Base-by-base conservation (phyloP, 176 grass and related monocot species). In the Oryza coarctata region DNA sequence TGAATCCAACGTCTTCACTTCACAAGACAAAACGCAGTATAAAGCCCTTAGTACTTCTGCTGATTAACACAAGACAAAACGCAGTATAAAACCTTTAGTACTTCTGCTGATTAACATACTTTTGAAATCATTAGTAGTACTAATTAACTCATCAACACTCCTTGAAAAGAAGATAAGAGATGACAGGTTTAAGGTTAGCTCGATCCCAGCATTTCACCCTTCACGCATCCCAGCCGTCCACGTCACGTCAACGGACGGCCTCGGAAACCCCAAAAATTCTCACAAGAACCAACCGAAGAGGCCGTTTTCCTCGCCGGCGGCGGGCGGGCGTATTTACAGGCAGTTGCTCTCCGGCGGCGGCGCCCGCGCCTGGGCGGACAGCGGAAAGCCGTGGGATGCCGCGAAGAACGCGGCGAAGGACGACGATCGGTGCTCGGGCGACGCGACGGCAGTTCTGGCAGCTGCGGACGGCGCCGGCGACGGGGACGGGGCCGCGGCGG, bases 381-480 rank as follows among this genome's bases (percentile, higher is more conserved):
- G 88, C 27, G 65, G 83, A 73, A 81, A 89, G 74, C 82, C 31
- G 2, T 80, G 92, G 5, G 71, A 74, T 0, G 79, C 69, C 45
- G 87, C 78, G 82, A 94, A 91, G 15, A 94, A 67, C 13, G 89
- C 89, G 3, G 89, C 92, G 70, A 94, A 94, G n/a, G 92, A 91
- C 47, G 81, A 89, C 0, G 89, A 86, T 30, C 83, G 86, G 63
- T 60, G 75, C 31, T 89, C 86, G 1, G 85, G 39, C 20, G 22
- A 71, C 0, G 34, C 8, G 6, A 6, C 17, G 25, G 35, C 20
- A 22, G 33, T 14, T 22, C 40, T 32, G 27, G 26, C 5, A 14
- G 76, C 22, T 8, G 39, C 1, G 7, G 79, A 17, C 11, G 40
- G 11, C 0, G 35, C 3, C 12, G 29, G 14, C 26, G 72, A 10